phyloP scores from a whole-genome alignment of 345 rosid genomes.

The Conringia planisiliqua region DNA sequence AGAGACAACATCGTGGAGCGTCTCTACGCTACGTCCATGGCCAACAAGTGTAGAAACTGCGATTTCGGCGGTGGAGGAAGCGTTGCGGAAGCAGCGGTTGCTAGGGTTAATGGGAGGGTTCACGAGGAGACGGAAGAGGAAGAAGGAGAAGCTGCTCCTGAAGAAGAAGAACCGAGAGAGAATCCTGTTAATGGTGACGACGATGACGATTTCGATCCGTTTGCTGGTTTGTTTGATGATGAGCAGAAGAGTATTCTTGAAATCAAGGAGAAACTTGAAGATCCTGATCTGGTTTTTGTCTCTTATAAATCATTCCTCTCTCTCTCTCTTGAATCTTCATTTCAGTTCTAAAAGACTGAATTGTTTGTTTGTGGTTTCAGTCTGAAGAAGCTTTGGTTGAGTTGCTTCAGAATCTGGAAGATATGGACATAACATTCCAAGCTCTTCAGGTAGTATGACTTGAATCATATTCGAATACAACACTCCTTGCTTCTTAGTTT shows the following conservation, averaged over 20 bases:
- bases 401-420: slow-evolving; percentile 90
- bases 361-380: slow-evolving; percentile 41
- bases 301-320: too few relatives aligned
- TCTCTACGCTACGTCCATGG: slow-evolving; percentile 60
- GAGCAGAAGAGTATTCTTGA: slow-evolving; percentile 78
- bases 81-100: slow-evolving; percentile 31
- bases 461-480: background rate
- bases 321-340: too few relatives aligned
- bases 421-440: slow-evolving; percentile 92
- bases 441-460: slow-evolving; percentile 64
- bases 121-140: slow-evolving; percentile 39
- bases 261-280: slow-evolving; percentile 83
- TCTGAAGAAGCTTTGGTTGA: slow-evolving; percentile 82
- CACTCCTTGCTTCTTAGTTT: slow-evolving; percentile 1
- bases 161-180: slow-evolving; percentile 44
- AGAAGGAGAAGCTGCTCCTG: slow-evolving; percentile 10
- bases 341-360: slow-evolving; percentile 6
- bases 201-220: slow-evolving; percentile 73
- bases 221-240: slow-evolving; percentile 90
- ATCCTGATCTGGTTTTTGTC: slow-evolving; percentile 64
- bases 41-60: slow-evolving; percentile 57
- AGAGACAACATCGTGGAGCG: slow-evolving; percentile 85
- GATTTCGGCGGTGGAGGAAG: slow-evolving; percentile 40
- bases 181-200: slow-evolving; percentile 49
- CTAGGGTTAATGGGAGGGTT: slow-evolving; percentile 35